These are phyloP conservation scores for Prototheca cutis DNA, from an alignment of 163 green algal species.

Conservation along the genomic window DNA sequence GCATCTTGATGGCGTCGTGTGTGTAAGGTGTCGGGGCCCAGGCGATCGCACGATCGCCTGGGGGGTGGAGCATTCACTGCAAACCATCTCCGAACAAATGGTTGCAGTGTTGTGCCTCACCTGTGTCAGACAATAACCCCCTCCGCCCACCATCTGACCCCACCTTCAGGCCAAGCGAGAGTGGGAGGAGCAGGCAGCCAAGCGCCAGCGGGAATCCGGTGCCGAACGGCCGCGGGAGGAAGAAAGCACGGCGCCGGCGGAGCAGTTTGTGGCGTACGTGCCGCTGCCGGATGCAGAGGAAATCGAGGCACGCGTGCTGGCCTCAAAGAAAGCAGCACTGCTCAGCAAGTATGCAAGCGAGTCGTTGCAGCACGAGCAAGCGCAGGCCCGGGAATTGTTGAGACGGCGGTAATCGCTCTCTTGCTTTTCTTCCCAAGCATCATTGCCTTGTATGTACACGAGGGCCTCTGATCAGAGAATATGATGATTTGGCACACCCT, in stretches of 20 bases:
- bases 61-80: too few relatives aligned
- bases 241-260: conserved; percentile 8
- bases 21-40: too few relatives aligned
- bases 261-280: conserved; percentile 86
- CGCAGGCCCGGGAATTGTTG: conserved; percentile 59
- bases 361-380: conserved; percentile 57
- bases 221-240: background rate
- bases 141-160: too few relatives aligned
- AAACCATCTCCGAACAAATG: too few relatives aligned
- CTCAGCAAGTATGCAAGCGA: conserved; percentile 80
- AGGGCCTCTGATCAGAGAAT: too few relatives aligned
- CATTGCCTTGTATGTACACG: too few relatives aligned
- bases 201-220: conserved; percentile 28
- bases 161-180: conserved; percentile 42
- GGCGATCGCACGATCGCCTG: too few relatives aligned
- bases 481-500: too few relatives aligned
- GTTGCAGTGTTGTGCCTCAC: too few relatives aligned
- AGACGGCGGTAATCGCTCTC: conserved; percentile 52
- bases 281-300: conserved; percentile 85
- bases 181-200: conserved; percentile 55
- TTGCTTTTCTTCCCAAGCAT: too few relatives aligned
- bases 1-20: too few relatives aligned
- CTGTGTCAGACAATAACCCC: too few relatives aligned
- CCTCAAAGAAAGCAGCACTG: conserved; percentile 91
- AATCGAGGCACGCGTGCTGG: conserved; percentile 84